A percentile compares a stretch with the other conserved stretches of the same genome.
Conservation (phyloP, 345 rosid genomes). For the Limnanthes douglasii region DNA sequence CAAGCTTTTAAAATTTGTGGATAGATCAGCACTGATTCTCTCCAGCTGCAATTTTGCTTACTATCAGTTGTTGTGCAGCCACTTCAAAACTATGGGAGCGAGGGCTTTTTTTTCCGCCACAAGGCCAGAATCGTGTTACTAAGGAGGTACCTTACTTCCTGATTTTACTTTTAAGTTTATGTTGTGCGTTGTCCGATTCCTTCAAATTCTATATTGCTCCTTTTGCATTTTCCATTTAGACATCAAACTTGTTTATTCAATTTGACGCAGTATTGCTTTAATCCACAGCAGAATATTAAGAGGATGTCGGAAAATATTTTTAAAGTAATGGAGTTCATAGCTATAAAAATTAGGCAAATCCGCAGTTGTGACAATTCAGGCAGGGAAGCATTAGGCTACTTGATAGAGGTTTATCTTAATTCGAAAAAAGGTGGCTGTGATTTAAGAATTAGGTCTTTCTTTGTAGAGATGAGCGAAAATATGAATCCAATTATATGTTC, state of each 20-base stretch:
- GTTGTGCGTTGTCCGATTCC: not conserved
- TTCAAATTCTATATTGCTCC: not conserved
- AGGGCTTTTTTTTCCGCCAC: slow-evolving; percentile 55
- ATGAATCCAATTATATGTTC: not conserved
- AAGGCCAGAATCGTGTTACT: slow-evolving; percentile 23
- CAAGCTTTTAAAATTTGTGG: not conserved
- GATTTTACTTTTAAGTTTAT: slow-evolving; percentile 1
- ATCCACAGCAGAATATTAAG: too few species aligned
- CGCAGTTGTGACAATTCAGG: too few species aligned
- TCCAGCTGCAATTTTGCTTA: slow-evolving; percentile 1
- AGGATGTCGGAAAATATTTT: too few species aligned
- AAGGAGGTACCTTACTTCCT: slow-evolving; percentile 48
- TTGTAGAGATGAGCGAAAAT: not conserved
- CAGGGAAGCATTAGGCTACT: too few species aligned
- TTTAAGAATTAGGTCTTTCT: not conserved
- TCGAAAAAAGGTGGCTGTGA: not conserved
- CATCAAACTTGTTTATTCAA: too few species aligned
- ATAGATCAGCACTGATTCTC: not conserved
- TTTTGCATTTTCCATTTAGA: not conserved
- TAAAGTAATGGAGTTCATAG: too few species aligned
- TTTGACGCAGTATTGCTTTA: too few species aligned
- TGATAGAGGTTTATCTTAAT: too few species aligned
- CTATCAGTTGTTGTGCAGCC: slow-evolving; percentile 28
- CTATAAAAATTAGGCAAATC: too few species aligned
- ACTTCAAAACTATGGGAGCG: slow-evolving; percentile 54